A percentile compares a stretch with the other conserved stretches of the same genome.
Evolutionary conservation across 1,284 basidiomycete species (phyloP).

Genomic region (Leccinum subrobustum): DNA sequence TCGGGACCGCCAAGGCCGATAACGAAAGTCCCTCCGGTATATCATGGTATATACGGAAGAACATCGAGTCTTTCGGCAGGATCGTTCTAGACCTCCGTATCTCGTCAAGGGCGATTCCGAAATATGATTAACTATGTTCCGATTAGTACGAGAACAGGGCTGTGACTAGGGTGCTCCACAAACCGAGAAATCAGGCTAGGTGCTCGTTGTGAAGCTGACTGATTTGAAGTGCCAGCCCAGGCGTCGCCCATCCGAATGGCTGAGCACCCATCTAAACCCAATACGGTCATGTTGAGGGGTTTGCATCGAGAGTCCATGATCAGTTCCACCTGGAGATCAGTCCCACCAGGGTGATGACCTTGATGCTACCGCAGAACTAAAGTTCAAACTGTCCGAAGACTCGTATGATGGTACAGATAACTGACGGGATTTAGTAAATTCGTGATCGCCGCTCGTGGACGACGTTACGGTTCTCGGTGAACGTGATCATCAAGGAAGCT

Average conservation of each 20-base stretch:
- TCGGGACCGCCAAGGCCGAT: conserved; percentile 50
- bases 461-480: conserved; percentile 12
- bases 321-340: conserved; percentile 35
- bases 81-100: conserved; percentile 29
- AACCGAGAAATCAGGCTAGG: conserved; percentile 22
- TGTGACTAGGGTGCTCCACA: conserved; percentile 28
- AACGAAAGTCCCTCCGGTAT: conserved; percentile 51
- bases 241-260: conserved; percentile 9
- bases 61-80: conserved; percentile 38
- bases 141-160: conserved; percentile 46
- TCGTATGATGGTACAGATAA: conserved; percentile 34
- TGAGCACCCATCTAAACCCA: conserved; percentile 26
- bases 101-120: conserved; percentile 51
- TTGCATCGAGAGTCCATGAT: conserved; percentile 31
- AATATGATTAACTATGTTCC: conserved; percentile 49
- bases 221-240: conserved; percentile 1
- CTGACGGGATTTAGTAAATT: conserved; percentile 8
- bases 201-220: conserved; percentile 23
- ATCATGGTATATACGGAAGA: conserved; percentile 59
- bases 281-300: conserved; percentile 22
- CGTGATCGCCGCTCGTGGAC: background rate
- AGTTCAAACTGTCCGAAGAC: conserved; percentile 39
- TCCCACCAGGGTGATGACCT: conserved; percentile 36
- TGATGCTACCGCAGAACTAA: conserved; percentile 36
- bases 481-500: conserved; percentile 9